These are phyloP conservation scores for Kwoniella shivajii DNA, from an alignment of 1,284 basidiomycete species.

Conservation along the genomic window DNA sequence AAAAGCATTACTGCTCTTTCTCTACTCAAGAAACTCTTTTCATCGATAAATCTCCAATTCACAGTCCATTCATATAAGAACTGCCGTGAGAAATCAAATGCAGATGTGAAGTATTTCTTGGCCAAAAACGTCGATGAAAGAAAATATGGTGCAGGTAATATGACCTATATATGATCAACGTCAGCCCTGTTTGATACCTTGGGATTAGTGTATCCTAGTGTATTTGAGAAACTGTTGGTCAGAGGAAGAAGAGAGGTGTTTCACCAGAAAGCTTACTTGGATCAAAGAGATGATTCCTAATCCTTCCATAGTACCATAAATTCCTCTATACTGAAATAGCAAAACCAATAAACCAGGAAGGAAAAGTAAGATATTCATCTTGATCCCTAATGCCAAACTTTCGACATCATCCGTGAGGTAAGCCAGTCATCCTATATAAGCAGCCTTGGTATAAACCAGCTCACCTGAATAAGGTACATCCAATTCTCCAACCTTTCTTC, in stretches of 20 bases:
- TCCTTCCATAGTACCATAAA: slow-evolving; percentile 62
- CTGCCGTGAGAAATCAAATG: slow-evolving; percentile 85
- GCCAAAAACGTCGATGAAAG: slow-evolving; percentile 44
- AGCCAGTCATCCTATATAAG: background rate
- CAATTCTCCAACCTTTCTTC: slow-evolving; percentile 59
- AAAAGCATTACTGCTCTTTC: slow-evolving; percentile 68
- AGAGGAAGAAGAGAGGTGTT: background rate
- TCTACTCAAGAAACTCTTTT: slow-evolving; percentile 70
- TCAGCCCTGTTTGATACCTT: no score
- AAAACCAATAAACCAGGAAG: slow-evolving; percentile 83
- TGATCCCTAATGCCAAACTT: slow-evolving; percentile 84
- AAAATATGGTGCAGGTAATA: slow-evolving; percentile 75
- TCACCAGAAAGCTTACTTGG: slow-evolving; percentile 40
- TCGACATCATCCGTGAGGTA: background rate
- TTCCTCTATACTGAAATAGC: slow-evolving; percentile 71
- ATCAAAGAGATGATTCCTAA: slow-evolving; percentile 60
- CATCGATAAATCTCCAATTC: slow-evolving; percentile 88
- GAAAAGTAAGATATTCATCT: slow-evolving; percentile 96
- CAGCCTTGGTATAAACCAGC: slow-evolving; percentile 26
- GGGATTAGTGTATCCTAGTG: no score
- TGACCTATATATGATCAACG: slow-evolving; percentile 56
- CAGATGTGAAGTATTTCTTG: slow-evolving; percentile 68
- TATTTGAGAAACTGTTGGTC: background rate
- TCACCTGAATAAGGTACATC: slow-evolving; percentile 58
- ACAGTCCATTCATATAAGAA: slow-evolving; percentile 98